phyloP scores from a whole-genome alignment of 1,284 basidiomycete species.

The Ustilago tritici region DNA sequence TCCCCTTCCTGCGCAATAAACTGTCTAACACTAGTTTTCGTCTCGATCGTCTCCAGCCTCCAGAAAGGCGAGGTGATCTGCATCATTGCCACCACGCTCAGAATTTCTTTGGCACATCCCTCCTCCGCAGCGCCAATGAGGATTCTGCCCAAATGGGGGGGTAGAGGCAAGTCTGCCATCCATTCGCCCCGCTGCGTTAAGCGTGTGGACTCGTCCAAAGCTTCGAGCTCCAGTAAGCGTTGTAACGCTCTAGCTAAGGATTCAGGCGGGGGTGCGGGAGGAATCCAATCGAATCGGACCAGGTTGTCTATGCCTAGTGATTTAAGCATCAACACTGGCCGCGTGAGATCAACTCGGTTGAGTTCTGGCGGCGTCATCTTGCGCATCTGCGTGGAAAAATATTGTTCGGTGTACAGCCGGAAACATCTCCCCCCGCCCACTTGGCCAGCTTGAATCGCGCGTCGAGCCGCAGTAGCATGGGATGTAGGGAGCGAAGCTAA shows the following conservation, averaged over 20 bases:
- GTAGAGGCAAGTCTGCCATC: slow-evolving; percentile 75
- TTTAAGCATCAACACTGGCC: slow-evolving; percentile 90
- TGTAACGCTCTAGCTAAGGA: slow-evolving; percentile 86
- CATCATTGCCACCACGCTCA: slow-evolving; percentile 96
- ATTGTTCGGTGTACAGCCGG: slow-evolving; percentile 83
- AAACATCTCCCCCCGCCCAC: slow-evolving; percentile 87
- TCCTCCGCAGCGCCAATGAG: slow-evolving; percentile 69
- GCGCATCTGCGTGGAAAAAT: slow-evolving; percentile 74
- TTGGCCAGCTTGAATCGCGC: slow-evolving; percentile 71
- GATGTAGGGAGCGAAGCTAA: slow-evolving; percentile 68
- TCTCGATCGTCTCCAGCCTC: slow-evolving; percentile 76
- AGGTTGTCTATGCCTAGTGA: slow-evolving; percentile 88
- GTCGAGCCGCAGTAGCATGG: slow-evolving; percentile 69
- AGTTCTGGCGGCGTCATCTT: slow-evolving; percentile 86
- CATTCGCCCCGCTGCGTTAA: slow-evolving; percentile 72
- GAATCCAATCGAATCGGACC: slow-evolving; percentile 88
- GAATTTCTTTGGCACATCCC: slow-evolving; percentile 88
- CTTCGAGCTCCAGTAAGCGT: slow-evolving; percentile 72
- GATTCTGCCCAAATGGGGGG: slow-evolving; percentile 75
- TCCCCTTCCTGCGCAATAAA: slow-evolving; percentile 98
- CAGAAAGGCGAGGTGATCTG: slow-evolving; percentile 71
- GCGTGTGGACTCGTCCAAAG: slow-evolving; percentile 72
- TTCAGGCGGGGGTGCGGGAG: slow-evolving; percentile 82
- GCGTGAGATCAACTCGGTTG: slow-evolving; percentile 85
- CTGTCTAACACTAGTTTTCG: slow-evolving; percentile 88